phyloP scores from a whole-genome alignment of 345 rosid species.

The Populus tremula region DNA sequence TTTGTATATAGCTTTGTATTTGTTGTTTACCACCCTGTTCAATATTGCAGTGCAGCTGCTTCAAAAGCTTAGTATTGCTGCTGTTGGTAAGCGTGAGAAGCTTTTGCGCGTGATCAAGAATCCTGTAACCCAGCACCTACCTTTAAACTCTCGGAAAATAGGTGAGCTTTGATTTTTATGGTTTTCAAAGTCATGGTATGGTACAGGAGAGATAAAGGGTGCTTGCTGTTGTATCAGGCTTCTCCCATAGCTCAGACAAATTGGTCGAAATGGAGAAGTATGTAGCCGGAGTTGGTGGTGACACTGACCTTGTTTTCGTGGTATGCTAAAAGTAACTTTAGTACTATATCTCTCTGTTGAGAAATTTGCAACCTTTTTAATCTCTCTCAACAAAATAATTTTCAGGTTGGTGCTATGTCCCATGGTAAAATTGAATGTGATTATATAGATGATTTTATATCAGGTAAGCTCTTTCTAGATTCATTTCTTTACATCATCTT shows the following conservation, averaged over 20 bases:
- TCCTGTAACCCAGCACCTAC: slow-evolving; percentile 65
- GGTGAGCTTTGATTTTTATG: slow-evolving; percentile 38
- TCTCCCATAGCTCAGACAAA: slow-evolving; percentile 78
- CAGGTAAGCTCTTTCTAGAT: slow-evolving; percentile 10
- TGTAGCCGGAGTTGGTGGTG: slow-evolving; percentile 47
- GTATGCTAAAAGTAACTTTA: slow-evolving; percentile 39
- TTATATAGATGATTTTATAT: slow-evolving; percentile 29
- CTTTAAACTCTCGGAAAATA: slow-evolving; percentile 58
- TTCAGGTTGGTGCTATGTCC: slow-evolving; percentile 88
- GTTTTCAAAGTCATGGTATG: background rate
- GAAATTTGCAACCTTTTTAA: background rate
- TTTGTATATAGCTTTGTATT: background rate
- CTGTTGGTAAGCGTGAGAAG: slow-evolving; percentile 74
- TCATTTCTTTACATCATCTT: background rate
- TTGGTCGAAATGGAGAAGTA: slow-evolving; percentile 60
- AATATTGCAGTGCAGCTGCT: slow-evolving; percentile 70
- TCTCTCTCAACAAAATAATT: background rate
- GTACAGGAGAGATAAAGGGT: background rate
- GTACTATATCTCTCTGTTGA: background rate
- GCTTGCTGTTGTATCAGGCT: slow-evolving; percentile 46
- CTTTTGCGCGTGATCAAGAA: slow-evolving; percentile 74
- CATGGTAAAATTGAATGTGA: slow-evolving; percentile 51
- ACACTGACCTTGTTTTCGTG: slow-evolving; percentile 77
- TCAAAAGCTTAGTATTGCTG: slow-evolving; percentile 73
- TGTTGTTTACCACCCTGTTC: background rate